Base-by-base conservation (phyloP, 352 stramenopile species). In the Globisporangium abappressorium region DNA sequence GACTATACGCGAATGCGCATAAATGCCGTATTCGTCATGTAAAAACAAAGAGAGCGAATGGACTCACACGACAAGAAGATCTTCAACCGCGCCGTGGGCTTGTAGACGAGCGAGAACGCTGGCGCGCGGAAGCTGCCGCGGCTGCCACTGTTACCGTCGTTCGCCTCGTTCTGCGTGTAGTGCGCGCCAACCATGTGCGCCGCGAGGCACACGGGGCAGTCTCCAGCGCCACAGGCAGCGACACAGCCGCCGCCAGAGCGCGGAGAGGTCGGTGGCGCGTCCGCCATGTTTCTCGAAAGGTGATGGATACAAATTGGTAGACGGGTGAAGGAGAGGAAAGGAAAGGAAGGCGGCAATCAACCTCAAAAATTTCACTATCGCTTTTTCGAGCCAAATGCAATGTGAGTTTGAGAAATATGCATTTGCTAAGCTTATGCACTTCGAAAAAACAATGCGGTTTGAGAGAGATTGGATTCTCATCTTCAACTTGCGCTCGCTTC, bases 61-160 rank as follows among this genome's bases (percentile, higher is more conserved):
- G 20, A 30, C 55, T 43, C 76, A 93, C 85, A 93, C 0, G 83
- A 92, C 6, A 93, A 68, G 51, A 93, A 93, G 67, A 93, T 85
- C 76, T 87, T 85, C 64, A 93, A 79, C 54, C 73, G 70, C 14
- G 78, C 57, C 57, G 70, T 79, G 61, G 77, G 74, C 38, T 75
- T 76, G 68, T 89, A 91, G 43, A 56, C 56, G 57, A 83, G 68
- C 58, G 74, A 70, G 47, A 71, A 68, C 34, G 12, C n/a, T 41
- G 12, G 18, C 20, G 49, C 28, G 20, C 22, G 33, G 65, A 47
- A 30, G 38, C 49, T 61, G 22, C 33, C 34, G 57, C 30, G 34
- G 22, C 41, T 41, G 41, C 46, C 43, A 7, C 46, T n/a, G 9
- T 34, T 11, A 33, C 57, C 61, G 30, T 3, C 46, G 46, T 24